Base-by-base conservation (phyloP, 1,284 basidiomycete genomes). In the Trichosporon sp. region DNA sequence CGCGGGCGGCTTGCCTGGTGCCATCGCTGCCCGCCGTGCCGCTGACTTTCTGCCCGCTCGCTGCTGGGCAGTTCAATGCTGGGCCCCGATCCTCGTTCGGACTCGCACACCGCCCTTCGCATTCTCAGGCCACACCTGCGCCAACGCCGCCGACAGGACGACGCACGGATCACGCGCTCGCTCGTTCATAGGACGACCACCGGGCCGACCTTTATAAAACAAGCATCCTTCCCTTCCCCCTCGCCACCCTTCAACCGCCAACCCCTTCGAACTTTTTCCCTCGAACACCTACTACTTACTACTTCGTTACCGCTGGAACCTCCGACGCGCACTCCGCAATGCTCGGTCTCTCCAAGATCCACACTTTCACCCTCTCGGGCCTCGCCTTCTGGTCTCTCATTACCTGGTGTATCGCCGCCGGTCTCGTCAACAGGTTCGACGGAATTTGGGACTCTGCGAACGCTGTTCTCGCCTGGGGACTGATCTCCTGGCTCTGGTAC, bases 401-500 rank as follows among this genome's bases (percentile, higher is more conserved):
- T 27, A 54, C 49, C 49, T 54, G 49, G 49, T 31, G 27, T 27
- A 54, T 54, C 29, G 49, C 49, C 49, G 49, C 49, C 27, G 49
- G 49, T 10, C 27, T 31, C 27, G 49, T 54, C 49, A 13, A 54
- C 49, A 54, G 31, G 25, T 54, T n/a, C 27, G 19, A 21, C 14
- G 49, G 49, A 8, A 16, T n/a, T 16, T 54, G 31, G 3, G 49
- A 54, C 49, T 29, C 49, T 13, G 49, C 49, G 27, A 54, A 54
- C 27, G 49, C 49, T 9, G 49, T 54, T 27, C 49, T 54, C 16
- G 49, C 49, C 49, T 54, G 49, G 49, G 49, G 49, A 3, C 27
- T 54, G 27, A 54, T 54, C 27, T 54, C 49, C 27, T 54, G 49
- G 49, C 13, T 54, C 49, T 54, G 49, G 49, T 54, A 54, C 49